Percentiles rank a stretch among this genome's conserved stretches.
phyloP scores from a whole-genome alignment of 2,329 filamentous ascomycete genomes.

The Stemphylium lycopersici region DNA sequence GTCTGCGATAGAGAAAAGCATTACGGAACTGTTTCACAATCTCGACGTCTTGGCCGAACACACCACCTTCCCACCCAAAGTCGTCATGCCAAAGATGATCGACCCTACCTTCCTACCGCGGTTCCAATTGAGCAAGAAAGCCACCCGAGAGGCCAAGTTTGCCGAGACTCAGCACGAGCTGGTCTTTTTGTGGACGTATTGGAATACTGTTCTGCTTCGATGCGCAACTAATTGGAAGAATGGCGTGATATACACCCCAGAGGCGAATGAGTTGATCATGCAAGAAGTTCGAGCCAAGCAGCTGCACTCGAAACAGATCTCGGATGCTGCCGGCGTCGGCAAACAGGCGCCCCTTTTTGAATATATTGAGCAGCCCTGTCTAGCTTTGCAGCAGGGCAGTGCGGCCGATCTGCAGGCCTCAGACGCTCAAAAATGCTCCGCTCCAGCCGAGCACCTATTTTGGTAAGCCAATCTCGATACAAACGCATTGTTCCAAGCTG shows the following conservation, averaged over 20 bases:
- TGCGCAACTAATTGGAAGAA: constrained; percentile 38
- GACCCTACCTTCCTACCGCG: constrained; percentile 47
- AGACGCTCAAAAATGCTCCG: constrained; percentile 36
- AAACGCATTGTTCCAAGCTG: constrained; percentile 43
- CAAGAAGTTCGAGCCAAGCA: constrained; percentile 44
- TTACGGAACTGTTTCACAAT: constrained; percentile 41
- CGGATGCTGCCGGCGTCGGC: constrained; percentile 42
- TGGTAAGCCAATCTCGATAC: constrained; percentile 37
- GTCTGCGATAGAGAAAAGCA: constrained; percentile 41
- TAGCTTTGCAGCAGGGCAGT: constrained; percentile 24
- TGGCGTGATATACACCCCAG: constrained; percentile 42
- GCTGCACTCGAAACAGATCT: constrained; percentile 38
- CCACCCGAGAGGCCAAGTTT: constrained; percentile 27
- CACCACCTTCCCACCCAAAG: constrained; percentile 27
- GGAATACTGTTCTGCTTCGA: constrained; percentile 43
- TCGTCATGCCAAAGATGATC: constrained; percentile 41
- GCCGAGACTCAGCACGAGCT: constrained; percentile 43
- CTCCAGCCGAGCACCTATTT: constrained; percentile 43
- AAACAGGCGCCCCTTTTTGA: constrained; percentile 42
- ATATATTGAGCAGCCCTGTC: constrained; percentile 43
- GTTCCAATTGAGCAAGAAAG: constrained; percentile 35
- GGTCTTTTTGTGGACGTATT: constrained; percentile 44
- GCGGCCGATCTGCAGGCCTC: constrained; percentile 34
- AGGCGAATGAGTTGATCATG: constrained; percentile 43
- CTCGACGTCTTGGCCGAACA: constrained; percentile 43